Evolutionary conservation across 2,329 filamentous ascomycete genomes (phyloP).

Genomic region (Hyphodiscus sp.): DNA sequence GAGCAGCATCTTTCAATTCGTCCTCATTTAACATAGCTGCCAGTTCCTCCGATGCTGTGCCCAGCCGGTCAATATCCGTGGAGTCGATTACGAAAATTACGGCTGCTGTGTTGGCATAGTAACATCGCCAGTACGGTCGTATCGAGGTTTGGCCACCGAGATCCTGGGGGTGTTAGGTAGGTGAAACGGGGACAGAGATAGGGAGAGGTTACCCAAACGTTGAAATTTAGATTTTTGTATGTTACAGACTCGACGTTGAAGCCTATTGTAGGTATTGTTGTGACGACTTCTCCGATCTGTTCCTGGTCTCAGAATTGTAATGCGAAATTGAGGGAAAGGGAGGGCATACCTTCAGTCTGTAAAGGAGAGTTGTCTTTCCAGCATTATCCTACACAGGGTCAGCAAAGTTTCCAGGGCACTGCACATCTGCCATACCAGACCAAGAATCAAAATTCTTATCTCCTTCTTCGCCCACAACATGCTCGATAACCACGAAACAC

Average conservation of each 20-base stretch:
- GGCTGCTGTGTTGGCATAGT: constrained; percentile 97
- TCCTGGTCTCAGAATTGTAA: constrained; percentile 10
- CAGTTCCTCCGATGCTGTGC: constrained; percentile 88
- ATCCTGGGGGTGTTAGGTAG: constrained; percentile 49
- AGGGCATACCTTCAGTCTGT: constrained; percentile 76
- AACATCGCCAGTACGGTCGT: constrained; percentile 97
- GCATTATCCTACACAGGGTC: constrained; percentile 74
- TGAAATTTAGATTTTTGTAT: constrained; percentile 98
- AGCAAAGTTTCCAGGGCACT: constrained; percentile 2
- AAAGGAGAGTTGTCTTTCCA: constrained; percentile 94
- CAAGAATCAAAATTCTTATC: constrained; percentile 90
- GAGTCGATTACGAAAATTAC: constrained; percentile 99
- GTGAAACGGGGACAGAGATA: neutral
- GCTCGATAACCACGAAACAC: constrained; percentile 63
- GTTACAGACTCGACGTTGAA: constrained; percentile 99
- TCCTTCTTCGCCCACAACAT: constrained; percentile 93
- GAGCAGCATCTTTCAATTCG: constrained; percentile 83
- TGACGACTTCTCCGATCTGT: constrained; percentile 96
- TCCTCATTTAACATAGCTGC: constrained; percentile 96
- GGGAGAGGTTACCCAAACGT: constrained; percentile 76
- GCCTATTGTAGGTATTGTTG: constrained; percentile 97
- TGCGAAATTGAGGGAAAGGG: neutral
- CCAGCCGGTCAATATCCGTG: constrained; percentile 91
- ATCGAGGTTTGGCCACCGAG: constrained; percentile 98
- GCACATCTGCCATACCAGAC: constrained; percentile 59